A percentile compares a stretch with the other conserved stretches of the same genome.
phyloP scores from a whole-genome alignment of 2,329 filamentous ascomycete genomes.

The Aureobasidium sp. region DNA sequence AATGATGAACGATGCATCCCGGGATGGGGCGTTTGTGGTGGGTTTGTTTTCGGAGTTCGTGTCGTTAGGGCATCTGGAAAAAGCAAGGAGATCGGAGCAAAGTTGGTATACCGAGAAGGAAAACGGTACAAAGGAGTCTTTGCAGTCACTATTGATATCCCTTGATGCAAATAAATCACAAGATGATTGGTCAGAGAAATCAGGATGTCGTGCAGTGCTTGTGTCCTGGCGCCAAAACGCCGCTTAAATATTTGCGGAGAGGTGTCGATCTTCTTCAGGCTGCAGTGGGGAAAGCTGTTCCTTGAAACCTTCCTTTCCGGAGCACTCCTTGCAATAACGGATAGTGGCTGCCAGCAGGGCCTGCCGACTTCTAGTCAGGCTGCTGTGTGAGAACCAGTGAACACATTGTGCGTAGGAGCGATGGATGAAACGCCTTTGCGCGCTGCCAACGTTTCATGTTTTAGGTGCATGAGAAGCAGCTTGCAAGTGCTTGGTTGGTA shows the following conservation, averaged over 20 bases:
- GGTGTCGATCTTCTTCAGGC: constrained; percentile 2
- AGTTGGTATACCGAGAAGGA: not conserved
- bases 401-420: not conserved
- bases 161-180: not conserved
- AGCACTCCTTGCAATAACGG: constrained; percentile 6
- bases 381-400: not conserved
- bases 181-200: not conserved
- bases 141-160: not conserved
- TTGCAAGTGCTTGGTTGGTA: not conserved
- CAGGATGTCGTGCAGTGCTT: constrained; percentile 5
- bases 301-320: not conserved
- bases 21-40: not conserved
- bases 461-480: constrained; percentile 6
- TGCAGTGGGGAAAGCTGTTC: not conserved
- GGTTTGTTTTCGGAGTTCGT: not conserved
- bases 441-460: constrained; percentile 9
- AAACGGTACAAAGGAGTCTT: not conserved
- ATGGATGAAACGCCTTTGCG: constrained; percentile 5
- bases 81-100: not conserved
- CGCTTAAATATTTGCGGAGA: not conserved
- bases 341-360: not conserved
- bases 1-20: not conserved
- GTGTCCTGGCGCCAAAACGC: not conserved
- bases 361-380: not conserved
- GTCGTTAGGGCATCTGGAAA: not conserved